Conservation (phyloP, 2,329 filamentous ascomycete species). For the Ophidiomyces ophidiicola region DNA sequence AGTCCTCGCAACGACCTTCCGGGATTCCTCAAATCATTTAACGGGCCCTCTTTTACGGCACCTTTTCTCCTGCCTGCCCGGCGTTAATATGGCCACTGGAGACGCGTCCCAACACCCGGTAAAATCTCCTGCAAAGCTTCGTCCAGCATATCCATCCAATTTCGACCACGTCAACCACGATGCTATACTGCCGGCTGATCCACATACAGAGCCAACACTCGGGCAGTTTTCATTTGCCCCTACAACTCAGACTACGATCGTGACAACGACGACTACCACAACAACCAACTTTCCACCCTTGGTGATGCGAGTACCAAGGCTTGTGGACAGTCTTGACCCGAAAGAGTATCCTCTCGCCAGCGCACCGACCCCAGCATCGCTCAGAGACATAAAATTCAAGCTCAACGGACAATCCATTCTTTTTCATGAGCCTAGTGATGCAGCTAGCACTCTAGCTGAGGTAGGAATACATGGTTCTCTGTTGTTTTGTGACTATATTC, state of each 20-base stretch:
- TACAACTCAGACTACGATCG: constrained; percentile 52
- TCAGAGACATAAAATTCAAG: constrained; percentile 66
- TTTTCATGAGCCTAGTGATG: constrained; percentile 51
- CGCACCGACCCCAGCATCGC: constrained; percentile 65
- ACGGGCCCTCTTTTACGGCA: too few species aligned
- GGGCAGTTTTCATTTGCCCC: constrained; percentile 52
- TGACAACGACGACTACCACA: constrained; percentile 87
- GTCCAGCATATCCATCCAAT: constrained; percentile 15
- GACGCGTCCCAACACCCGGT: constrained; percentile 9
- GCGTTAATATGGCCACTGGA: constrained; percentile 5
- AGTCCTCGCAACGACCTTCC: too few species aligned
- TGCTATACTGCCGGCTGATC: constrained; percentile 13
- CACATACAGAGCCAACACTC: constrained; percentile 33
- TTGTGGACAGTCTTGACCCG: constrained; percentile 60
- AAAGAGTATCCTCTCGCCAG: constrained; percentile 83
- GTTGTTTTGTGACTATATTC: neutral
- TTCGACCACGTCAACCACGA: constrained; percentile 17
- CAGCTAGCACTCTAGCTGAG: constrained; percentile 42
- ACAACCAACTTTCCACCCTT: constrained; percentile 73
- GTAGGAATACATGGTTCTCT: constrained; percentile 28
- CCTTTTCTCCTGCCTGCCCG: too few species aligned
- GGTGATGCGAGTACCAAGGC: constrained; percentile 59
- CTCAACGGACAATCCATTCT: constrained; percentile 49
- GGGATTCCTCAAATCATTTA: neutral
- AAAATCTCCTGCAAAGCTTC: constrained; percentile 11